Evolutionary conservation across 2,329 filamentous ascomycete genomes (phyloP).

Genomic region (Xylaria sp.): DNA sequence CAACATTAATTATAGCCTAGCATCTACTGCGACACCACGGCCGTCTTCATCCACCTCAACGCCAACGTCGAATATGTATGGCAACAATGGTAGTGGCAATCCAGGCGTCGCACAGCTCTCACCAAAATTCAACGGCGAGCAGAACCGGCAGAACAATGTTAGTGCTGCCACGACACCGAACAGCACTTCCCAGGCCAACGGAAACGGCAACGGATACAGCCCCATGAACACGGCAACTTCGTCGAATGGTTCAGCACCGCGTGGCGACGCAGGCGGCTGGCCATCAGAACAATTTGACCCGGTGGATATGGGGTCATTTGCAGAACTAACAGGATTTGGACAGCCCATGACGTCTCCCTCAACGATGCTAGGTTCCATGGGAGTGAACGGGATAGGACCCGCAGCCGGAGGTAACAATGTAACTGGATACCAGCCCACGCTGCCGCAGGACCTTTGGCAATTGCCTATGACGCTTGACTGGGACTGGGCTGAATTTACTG

Average conservation of each 20-base stretch:
- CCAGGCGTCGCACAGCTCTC: conserved; percentile 43
- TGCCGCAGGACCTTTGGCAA: conserved; percentile 93
- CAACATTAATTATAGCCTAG: conserved; percentile 42
- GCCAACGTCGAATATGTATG: conserved; percentile 37
- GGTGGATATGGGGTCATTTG: conserved; percentile 58
- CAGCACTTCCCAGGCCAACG: conserved; percentile 23
- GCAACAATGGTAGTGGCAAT: conserved; percentile 50
- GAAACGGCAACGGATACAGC: conserved; percentile 49
- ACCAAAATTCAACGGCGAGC: conserved; percentile 51
- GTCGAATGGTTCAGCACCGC: conserved; percentile 58
- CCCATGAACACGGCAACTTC: conserved; percentile 54
- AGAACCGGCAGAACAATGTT: conserved; percentile 44
- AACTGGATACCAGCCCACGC: conserved; percentile 76
- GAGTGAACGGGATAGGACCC: conserved; percentile 45
- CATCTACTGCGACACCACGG: conserved; percentile 32
- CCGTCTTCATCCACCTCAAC: conserved; percentile 44
- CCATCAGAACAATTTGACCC: conserved; percentile 57
- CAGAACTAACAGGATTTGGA: conserved; percentile 59
- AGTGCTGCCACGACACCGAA: conserved; percentile 32
- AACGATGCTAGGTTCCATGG: conserved; percentile 51
- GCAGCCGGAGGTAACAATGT: conserved; percentile 31
- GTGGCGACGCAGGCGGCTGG: conserved; percentile 59
- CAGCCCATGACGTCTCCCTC: conserved; percentile 47
- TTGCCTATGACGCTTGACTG: conserved; percentile 97
- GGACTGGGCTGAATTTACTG: conserved; percentile 78